Evolutionary conservation across 176 grass and related monocot genomes (phyloP), one percentile per base, ranked within the genome.

Genomic region (Carex parvula): DNA sequence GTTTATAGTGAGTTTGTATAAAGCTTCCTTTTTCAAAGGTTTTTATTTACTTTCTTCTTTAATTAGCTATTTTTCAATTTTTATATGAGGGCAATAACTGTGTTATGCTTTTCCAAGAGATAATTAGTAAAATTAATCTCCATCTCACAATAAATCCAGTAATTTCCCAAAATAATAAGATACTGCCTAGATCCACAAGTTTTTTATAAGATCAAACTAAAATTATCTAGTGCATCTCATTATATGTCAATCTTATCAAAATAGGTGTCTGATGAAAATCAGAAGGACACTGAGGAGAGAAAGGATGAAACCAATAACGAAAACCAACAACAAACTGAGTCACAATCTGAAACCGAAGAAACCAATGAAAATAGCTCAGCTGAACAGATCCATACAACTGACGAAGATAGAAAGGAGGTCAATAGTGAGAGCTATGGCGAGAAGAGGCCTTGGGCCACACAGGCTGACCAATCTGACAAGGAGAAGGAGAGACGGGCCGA

Each of bases 401-500:
- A 79, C 10, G 87, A 84, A 9, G 85, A 64, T 8, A 83, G 21
- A 78, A 24, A 57, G 13, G 88, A 84, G 55, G 73, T 50, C 15
- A 66, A 15, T 6, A 39, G 74, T 42, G 66, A 58, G 5, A 78
- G 64, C 83, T 3, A 55, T 17, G 87, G 60, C 3, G 81, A 86
- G 18, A 88, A 90, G 16, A 89, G 10, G 67, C 69, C 85, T 39
- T 93, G 95, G 92, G 88, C 75, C 2, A 98, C 91, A 26, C 92
- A 98, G 82, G 85, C 80, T 15, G 92, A 88, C 54, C 80, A 98
- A 70, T 98, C 92, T 1, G 82, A 89, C 37, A 89, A 84, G 1
- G 91, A 98, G 82, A 97, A 94, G 41, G 88, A 97, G 74, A 87
- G 89, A 22, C 86, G 86, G 3, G 52, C 90, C 4, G 94, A 87